Base-by-base conservation (phyloP, 169 alveolate species). In the Plasmodium reichenowi region DNA sequence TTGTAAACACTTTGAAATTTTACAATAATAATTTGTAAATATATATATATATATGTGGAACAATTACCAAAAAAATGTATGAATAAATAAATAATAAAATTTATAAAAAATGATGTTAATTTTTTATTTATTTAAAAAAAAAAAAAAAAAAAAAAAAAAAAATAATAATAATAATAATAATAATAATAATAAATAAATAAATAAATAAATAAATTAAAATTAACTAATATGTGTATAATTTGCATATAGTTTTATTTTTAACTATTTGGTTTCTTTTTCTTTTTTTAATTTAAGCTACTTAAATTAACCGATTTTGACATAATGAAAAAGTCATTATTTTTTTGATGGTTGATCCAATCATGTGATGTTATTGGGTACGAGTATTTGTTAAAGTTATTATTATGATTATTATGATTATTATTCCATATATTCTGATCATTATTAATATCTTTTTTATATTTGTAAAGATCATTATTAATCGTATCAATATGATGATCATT, bases 291-390 rank as follows among this genome's bases (percentile, higher is more conserved):
- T 71, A 83, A 72, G 13, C 91, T 83, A 17, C 83, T 58, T 43
- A 83, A 26, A 83, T 83, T 83, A 48, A 83, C 72, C 1, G 91
- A 83, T 62, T 83, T 83, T 1, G 91, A 67, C 7, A 83, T 72
- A 58, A 20, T 72, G 70, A 83, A 83, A 45, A 83, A 67, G 17
- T 83, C 91, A 3, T 47, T 62, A 45, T 24, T 64, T 32, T 83
- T 83, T 52, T 68, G 48, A 59, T 83, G 45, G 9, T 67, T 70
- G 32, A 52, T 43, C 85, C 64, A 83, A 5, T 64, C 91, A 62
- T 43, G 60, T 48, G 91, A 52, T 17, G 54, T 63, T 58, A 66
- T 48, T 9, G 71, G 89, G 43, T 64, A 63, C 13, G 63, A 66
- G 66, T 58, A 76, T 24, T 66, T 68, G 47, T 76, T 76, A 54